Conservation (phyloP, 495 filamentous ascomycete species). For the Recurvomyces mirabilis region DNA sequence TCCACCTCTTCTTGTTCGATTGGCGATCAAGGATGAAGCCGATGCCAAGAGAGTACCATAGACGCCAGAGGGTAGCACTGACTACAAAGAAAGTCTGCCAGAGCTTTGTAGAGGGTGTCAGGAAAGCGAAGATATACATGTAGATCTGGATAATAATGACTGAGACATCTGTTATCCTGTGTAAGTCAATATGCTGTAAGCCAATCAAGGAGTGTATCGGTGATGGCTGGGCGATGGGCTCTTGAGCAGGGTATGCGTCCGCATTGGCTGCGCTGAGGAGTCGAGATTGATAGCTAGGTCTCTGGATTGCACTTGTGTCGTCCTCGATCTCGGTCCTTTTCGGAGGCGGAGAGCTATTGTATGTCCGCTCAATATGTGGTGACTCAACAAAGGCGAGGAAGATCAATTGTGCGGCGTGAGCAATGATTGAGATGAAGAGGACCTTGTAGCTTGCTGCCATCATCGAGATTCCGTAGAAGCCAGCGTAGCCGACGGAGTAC, state of each 20-base stretch:
- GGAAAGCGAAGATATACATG: slow-evolving; percentile 55
- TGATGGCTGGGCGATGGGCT: slow-evolving; percentile 40
- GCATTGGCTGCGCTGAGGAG: slow-evolving; percentile 18
- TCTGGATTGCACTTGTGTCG: slow-evolving; percentile 9
- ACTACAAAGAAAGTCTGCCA: slow-evolving; percentile 68
- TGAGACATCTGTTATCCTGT: slow-evolving; percentile 72
- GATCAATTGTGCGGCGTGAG: slow-evolving; percentile 87
- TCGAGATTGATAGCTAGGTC: slow-evolving; percentile 23
- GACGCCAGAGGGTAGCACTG: slow-evolving; percentile 70
- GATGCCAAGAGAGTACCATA: slow-evolving; percentile 87
- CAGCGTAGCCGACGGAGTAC: slow-evolving; percentile 97
- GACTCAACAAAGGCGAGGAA: slow-evolving; percentile 88
- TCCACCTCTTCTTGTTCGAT: slow-evolving; percentile 84
- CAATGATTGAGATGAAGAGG: slow-evolving; percentile 87
- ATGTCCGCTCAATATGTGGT: slow-evolving; percentile 96
- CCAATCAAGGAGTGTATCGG: slow-evolving; percentile 73
- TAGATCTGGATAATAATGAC: slow-evolving; percentile 64
- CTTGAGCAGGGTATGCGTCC: slow-evolving; percentile 12
- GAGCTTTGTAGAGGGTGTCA: slow-evolving; percentile 65
- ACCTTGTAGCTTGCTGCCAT: slow-evolving; percentile 97
- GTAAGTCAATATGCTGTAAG: slow-evolving; percentile 71
- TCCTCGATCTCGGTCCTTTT: slow-evolving; percentile 20
- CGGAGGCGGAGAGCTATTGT: slow-evolving; percentile 77
- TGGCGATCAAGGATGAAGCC: slow-evolving; percentile 75
- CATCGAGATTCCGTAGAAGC: slow-evolving; percentile 97